Evolutionary conservation across 1,284 basidiomycete genomes (phyloP), one percentile per base, ranked within the genome.

Genomic region (Apiotrichum domesticum): DNA sequence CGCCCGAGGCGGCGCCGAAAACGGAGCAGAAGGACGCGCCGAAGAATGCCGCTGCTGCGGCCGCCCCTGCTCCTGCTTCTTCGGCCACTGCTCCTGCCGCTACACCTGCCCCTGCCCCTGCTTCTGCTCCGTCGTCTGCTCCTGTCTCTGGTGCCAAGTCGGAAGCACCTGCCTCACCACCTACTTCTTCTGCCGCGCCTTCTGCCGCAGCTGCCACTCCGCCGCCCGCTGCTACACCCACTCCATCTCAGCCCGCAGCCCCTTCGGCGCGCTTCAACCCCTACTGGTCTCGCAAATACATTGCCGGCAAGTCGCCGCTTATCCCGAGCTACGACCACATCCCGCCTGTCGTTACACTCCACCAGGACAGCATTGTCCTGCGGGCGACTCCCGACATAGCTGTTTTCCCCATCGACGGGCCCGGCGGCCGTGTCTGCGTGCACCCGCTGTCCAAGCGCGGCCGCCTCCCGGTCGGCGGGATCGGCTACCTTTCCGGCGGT

Each of bases 271-370:
- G 62, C 1, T 72, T 59, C 65, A 72, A 75, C 54, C 70, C 71
- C 10, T 56, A 55, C 15, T 80, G 77, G 76, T 78, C 77, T 4
- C 72, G 79, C 51, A 76, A 76, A 56, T 79, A 74, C 66, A 62
- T 80, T 14, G 66, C 68, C 3, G 78, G 72, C 34, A 77, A 78
- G 61, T 71, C 78, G 1, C 73, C 77, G 0, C 65, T 79, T 34
- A 78, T 75, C 56, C 75, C 78, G 0, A 70, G 76, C 3, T 79
- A 78, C 57, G 75, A 77, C 59, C 72, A 77, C 46, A 60, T 80
- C 7, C 73, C 77, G 1, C 57, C 74, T 10, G 61, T 79, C 9
- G 67, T 69, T 1, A 73, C 77, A 1, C 68, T 76, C 51, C 66
- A 75, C 51, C 71, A 75, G 48, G 77, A 79, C 52, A 72, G 74